Percentiles rank a stretch among this genome's conserved stretches.
Evolutionary conservation across 371 early-diverging fungal species (phyloP).

Genomic region (Chytridium lagenaria): DNA sequence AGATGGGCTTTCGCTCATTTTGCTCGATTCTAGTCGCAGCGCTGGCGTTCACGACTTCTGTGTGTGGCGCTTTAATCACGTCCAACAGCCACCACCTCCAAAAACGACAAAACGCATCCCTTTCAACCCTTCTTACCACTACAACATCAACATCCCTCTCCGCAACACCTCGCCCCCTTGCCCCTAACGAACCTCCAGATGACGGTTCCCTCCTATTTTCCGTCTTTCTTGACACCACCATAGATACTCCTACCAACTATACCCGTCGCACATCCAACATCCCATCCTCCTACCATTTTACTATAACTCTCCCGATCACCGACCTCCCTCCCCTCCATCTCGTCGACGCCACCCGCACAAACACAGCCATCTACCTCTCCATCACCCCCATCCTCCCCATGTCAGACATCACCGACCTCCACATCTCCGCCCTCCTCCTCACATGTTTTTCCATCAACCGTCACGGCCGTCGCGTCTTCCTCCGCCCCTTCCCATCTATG

Average conservation of each 20-base stretch:
- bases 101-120: no score
- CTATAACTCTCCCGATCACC: slow-evolving; percentile 10
- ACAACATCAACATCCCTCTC: not conserved
- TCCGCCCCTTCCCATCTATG: slow-evolving; percentile 5
- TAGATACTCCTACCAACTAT: not conserved
- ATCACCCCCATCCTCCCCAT: not conserved
- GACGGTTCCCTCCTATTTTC: not conserved
- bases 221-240: slow-evolving; percentile 6
- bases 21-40: no score
- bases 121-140: no score
- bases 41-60: no score
- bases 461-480: slow-evolving; percentile 4
- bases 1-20: no score
- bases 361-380: slow-evolving; percentile 2
- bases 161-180: not conserved
- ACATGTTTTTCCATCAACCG: not conserved
- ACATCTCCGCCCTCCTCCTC: not conserved
- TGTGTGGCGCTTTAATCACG: no score
- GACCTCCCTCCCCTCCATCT: not conserved
- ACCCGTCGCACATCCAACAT: not conserved
- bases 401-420: not conserved
- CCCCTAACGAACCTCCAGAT: not conserved
- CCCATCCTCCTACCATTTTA: slow-evolving; percentile 2
- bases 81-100: no score
- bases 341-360: not conserved